Conservation (phyloP, 768 basidiomycete genomes). For the Kwoniella bestiolae region DNA sequence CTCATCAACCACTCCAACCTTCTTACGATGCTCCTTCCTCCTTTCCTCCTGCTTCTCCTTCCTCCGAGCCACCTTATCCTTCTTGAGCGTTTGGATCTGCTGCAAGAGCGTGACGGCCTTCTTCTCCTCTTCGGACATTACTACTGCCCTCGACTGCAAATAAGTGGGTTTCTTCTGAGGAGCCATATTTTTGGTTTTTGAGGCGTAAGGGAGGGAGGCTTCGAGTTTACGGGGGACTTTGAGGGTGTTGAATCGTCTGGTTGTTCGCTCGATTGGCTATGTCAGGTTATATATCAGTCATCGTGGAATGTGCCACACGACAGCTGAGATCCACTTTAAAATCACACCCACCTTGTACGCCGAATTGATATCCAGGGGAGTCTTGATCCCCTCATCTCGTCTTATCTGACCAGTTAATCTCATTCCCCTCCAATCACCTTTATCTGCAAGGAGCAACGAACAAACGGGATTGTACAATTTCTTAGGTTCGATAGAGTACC, state of each 20-base stretch:
- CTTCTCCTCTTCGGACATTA: slow-evolving; percentile 94
- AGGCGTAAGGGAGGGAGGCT: slow-evolving; percentile 83
- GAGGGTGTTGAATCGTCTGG: slow-evolving; percentile 87
- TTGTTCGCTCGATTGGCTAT: slow-evolving; percentile 70
- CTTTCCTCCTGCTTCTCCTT: slow-evolving; percentile 86
- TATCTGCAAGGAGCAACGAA: slow-evolving; percentile 80
- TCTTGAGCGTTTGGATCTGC: slow-evolving; percentile 87
- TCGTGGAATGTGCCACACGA: too few species aligned
- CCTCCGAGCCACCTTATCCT: slow-evolving; percentile 78
- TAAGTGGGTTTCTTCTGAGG: slow-evolving; percentile 79
- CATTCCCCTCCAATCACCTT: slow-evolving; percentile 89
- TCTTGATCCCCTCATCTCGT: slow-evolving; percentile 79
- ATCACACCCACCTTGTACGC: slow-evolving; percentile 69
- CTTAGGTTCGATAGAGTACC: slow-evolving; percentile 94
- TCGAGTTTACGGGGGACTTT: slow-evolving; percentile 89
- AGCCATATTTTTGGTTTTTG: slow-evolving; percentile 83
- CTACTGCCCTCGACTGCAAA: slow-evolving; percentile 89
- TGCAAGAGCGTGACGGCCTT: slow-evolving; percentile 87
- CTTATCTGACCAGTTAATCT: slow-evolving; percentile 91
- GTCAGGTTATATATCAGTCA: too few species aligned
- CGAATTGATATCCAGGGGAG: slow-evolving; percentile 80
- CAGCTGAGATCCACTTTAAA: too few species aligned
- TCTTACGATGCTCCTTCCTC: slow-evolving; percentile 70
- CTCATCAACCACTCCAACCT: slow-evolving; percentile 66
- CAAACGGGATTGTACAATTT: slow-evolving; percentile 97